Base-by-base conservation (phyloP, 2,329 filamentous ascomycete genomes). In the Coniella lustricola region DNA sequence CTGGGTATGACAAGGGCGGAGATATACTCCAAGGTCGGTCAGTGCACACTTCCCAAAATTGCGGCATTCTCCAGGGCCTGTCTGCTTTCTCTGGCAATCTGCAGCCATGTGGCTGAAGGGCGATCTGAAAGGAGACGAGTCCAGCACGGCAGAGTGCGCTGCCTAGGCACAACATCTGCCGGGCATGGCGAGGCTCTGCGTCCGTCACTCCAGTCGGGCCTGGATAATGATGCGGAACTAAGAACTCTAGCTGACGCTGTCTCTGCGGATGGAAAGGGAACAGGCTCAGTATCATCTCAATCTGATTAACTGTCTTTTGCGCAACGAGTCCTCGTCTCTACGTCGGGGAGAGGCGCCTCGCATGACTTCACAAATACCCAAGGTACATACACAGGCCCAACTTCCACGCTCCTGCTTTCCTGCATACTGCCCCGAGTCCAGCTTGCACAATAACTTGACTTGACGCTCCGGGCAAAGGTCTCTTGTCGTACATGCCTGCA, bases 311-410 rank as follows among this genome's bases (percentile, higher is more conserved):
- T 55, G 54, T 54, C 52, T 64, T 48, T 52, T 58, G 51, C 53
- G 53, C 52, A 51, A 59, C 59, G 59, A 62, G 60, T n/a, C 29
- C 25, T 49, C 52, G 50, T 63, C 64, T 62, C 64, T 67, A 61
- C 54, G 55, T 48, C 57, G 62, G 58, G 60, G 59, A 60, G 65
- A 67, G 62, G 60, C 60, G 60, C 60, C 58, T 62, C 67, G 62
- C 60, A 72, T 72, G 69, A 71, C 69, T 69, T 64, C 67, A 64
- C 67, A 65, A 64, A 65, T 70, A 48, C 60, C 64, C 54, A 72
- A 72, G 68, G 68, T 71, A 69, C 49, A 51, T 49, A 51, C 4
- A 3, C 17, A 10, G 44, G 57, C 53, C 16, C 8, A 16, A 14
- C 10, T 40, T 20, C 17, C 22, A 40, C 22, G 10, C 39, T 50